Evolutionary conservation across 1,284 basidiomycete genomes (phyloP).

Genomic region (Boletellus deceptivus): DNA sequence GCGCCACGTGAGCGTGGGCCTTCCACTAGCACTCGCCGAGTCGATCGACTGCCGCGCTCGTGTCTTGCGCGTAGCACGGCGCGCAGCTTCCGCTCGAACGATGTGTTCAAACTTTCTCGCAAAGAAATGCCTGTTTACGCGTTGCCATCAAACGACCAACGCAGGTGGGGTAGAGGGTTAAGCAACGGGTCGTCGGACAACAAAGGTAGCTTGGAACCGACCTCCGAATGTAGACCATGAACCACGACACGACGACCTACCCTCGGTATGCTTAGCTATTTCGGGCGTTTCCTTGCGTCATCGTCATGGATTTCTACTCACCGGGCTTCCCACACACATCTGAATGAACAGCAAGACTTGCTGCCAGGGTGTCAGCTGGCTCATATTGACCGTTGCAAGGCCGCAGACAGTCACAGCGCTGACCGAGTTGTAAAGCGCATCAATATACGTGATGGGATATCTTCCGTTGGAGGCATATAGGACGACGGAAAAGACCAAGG

Average conservation of each 20-base stretch:
- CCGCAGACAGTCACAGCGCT: constrained; percentile 81
- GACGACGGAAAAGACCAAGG: constrained; percentile 70
- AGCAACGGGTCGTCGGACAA: not conserved
- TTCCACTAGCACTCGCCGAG: constrained; percentile 17
- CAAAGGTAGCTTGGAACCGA: constrained; percentile 27
- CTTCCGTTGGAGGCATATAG: constrained; percentile 74
- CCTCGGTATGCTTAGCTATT: too few species aligned
- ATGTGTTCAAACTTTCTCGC: constrained; percentile 70
- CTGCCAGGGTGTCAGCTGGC: constrained; percentile 71
- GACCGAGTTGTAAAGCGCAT: constrained; percentile 73
- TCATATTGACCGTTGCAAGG: constrained; percentile 71
- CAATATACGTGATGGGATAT: constrained; percentile 65
- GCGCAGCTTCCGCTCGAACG: constrained; percentile 49
- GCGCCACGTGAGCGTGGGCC: constrained; percentile 32
- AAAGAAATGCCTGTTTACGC: constrained; percentile 63
- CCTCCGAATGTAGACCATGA: constrained; percentile 69
- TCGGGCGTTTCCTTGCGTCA: not conserved
- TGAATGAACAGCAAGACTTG: constrained; percentile 72
- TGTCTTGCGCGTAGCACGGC: constrained; percentile 19
- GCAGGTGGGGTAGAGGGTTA: too few species aligned
- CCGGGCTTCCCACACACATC: constrained; percentile 72
- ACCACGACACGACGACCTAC: constrained; percentile 68
- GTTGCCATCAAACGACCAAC: too few species aligned
- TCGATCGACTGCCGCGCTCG: constrained; percentile 7
- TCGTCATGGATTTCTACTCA: constrained; percentile 37